Evolutionary conservation across 2,329 filamentous ascomycete species (phyloP).

Genomic region (Coniosporium tulheliwenetii): DNA sequence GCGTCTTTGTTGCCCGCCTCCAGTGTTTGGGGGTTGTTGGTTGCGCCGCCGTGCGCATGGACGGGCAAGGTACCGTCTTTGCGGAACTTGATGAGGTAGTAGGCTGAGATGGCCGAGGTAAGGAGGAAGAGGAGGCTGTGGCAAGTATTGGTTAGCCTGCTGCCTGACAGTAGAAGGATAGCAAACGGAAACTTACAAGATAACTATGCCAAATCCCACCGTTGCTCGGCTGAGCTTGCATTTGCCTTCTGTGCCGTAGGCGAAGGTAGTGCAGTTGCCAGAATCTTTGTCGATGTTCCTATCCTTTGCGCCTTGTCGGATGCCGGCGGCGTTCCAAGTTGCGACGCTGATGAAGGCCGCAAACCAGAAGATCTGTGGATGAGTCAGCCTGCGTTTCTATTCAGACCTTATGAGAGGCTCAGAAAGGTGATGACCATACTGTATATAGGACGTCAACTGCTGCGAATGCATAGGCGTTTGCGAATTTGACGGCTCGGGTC

Average conservation of each 20-base stretch:
- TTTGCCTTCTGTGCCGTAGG: constrained; percentile 37
- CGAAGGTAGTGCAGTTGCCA: constrained; percentile 37
- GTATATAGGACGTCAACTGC: constrained; percentile 37
- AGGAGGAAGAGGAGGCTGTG: constrained; percentile 36
- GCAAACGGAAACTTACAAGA: constrained; percentile 30
- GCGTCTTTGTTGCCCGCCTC: constrained; percentile 29
- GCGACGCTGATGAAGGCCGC: constrained; percentile 40
- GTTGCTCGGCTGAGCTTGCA: constrained; percentile 41
- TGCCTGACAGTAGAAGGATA: background rate
- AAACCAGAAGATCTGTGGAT: constrained; percentile 37
- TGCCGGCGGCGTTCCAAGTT: constrained; percentile 39
- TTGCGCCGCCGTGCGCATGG: constrained; percentile 25
- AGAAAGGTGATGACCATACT: constrained; percentile 1
- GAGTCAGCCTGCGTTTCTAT: background rate
- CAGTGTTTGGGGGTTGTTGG: constrained; percentile 4
- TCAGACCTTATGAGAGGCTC: background rate
- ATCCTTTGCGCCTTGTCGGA: constrained; percentile 30
- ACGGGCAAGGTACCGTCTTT: constrained; percentile 39
- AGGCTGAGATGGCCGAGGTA: constrained; percentile 37
- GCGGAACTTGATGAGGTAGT: constrained; percentile 39
- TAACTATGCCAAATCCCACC: constrained; percentile 39
- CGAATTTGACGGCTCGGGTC: constrained; percentile 40
- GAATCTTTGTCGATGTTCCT: constrained; percentile 22
- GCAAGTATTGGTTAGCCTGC: background rate
- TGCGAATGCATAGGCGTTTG: constrained; percentile 44